Conservation (phyloP, 176 grass and related monocot species). For the Tillandsia leiboldiana region DNA sequence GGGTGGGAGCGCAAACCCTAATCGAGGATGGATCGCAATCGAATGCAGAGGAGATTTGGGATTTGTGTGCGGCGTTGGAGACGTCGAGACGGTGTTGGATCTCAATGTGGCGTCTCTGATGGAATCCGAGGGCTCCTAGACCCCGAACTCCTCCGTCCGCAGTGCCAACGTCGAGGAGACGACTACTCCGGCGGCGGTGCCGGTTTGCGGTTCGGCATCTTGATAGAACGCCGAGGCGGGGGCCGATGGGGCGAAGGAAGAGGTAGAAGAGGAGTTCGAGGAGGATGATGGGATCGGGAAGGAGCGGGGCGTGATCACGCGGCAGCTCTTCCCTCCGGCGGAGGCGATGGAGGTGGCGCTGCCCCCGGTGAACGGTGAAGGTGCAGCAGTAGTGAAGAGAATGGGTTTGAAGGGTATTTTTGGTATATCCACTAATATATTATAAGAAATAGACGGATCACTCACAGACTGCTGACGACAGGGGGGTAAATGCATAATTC, state of each 20-base stretch:
- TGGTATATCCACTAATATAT: no score
- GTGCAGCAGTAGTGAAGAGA: no score
- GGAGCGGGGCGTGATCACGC: slow-evolving; percentile 13
- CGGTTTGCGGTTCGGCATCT: slow-evolving; percentile 31
- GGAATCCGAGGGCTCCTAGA: slow-evolving; percentile 29
- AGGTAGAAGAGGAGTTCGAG: no score
- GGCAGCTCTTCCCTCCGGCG: slow-evolving; percentile 57
- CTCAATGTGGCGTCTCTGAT: slow-evolving; percentile 81
- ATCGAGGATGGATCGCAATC: slow-evolving; percentile 1
- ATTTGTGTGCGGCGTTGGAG: slow-evolving; percentile 5
- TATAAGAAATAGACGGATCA: no score
- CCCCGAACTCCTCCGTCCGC: slow-evolving; percentile 50
- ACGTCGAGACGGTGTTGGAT: slow-evolving; percentile 71
- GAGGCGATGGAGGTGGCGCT: slow-evolving; percentile 2
- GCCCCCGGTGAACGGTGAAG: neutral
- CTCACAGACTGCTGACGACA: no score
- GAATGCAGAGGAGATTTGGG: neutral
- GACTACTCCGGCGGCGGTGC: slow-evolving; percentile 18
- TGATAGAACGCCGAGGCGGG: slow-evolving; percentile 32
- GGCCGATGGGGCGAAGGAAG: neutral
- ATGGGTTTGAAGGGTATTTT: no score
- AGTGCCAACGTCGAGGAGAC: neutral
- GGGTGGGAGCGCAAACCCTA: slow-evolving; percentile 14
- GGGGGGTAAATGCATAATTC: no score
- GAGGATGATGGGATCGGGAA: no score